A percentile compares a stretch with the other conserved stretches of the same genome.
These are phyloP conservation scores for Aspergillus unguis DNA, from an alignment of 2,329 filamentous ascomycete species.

Conservation along the genomic window DNA sequence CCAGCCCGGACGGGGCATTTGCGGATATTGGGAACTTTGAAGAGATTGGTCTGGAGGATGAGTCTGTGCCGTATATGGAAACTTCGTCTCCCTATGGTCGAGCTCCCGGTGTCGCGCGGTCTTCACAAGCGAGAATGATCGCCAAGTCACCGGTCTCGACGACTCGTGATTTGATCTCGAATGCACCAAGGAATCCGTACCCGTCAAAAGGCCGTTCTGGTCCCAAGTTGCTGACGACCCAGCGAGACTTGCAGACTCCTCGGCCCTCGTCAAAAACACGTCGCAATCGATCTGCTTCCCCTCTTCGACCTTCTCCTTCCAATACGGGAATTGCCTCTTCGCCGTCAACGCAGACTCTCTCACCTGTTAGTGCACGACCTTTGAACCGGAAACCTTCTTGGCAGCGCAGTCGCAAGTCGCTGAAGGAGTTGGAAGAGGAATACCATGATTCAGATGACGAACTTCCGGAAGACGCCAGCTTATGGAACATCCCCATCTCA, in stretches of 20 bases:
- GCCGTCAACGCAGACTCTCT: slow-evolving; percentile 26
- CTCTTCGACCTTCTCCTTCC: slow-evolving; percentile 23
- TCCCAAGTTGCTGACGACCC: slow-evolving; percentile 23
- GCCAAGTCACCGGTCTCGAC: slow-evolving; percentile 27
- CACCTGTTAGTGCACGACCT: slow-evolving; percentile 19
- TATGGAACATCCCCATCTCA: slow-evolving; percentile 52
- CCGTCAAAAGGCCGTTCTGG: slow-evolving; percentile 27
- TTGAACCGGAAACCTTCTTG: slow-evolving; percentile 38
- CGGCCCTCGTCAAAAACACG: slow-evolving; percentile 27
- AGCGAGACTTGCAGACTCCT: slow-evolving; percentile 26
- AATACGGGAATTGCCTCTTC: slow-evolving; percentile 20
- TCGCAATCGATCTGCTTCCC: slow-evolving; percentile 32
- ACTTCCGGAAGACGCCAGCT: slow-evolving; percentile 48
- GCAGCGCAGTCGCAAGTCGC: slow-evolving; percentile 45
- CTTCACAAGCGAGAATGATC: slow-evolving; percentile 26
- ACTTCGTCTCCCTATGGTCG: slow-evolving; percentile 30
- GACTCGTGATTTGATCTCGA: slow-evolving; percentile 35
- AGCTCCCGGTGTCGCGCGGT: slow-evolving; percentile 23
- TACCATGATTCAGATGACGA: slow-evolving; percentile 52
- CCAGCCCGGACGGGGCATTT: slow-evolving; percentile 64
- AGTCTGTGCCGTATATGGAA: slow-evolving; percentile 44
- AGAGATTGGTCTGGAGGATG: slow-evolving; percentile 82
- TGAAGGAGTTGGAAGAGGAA: slow-evolving; percentile 50
- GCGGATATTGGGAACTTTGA: slow-evolving; percentile 82
- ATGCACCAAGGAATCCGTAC: slow-evolving; percentile 22